Conservation (phyloP, 1,139 yeast species). For the Diutina siamensis region DNA sequence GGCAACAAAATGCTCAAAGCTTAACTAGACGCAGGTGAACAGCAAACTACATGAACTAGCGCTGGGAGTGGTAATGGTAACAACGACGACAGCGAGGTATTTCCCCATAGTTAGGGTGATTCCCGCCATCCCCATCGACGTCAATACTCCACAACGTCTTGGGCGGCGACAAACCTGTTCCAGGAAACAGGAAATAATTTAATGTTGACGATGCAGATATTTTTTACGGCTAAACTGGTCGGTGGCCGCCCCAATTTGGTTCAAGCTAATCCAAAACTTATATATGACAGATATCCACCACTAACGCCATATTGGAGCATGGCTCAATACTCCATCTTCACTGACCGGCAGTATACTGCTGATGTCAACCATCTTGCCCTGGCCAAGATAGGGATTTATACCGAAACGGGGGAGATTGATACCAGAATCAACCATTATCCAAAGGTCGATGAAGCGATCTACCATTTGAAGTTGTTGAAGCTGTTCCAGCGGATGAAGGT, state of each 20-base stretch:
- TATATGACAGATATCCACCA: too few species aligned
- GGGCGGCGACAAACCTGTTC: too few species aligned
- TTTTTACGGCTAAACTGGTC: too few species aligned
- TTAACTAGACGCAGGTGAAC: background rate
- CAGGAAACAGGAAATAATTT: background rate
- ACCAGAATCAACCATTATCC: constrained; percentile 3
- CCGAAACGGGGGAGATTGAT: background rate
- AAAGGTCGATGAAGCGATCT: constrained; percentile 1
- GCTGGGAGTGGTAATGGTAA: too few species aligned
- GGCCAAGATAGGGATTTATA: background rate
- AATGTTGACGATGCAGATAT: background rate
- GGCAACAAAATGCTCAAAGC: background rate
- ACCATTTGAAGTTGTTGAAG: background rate
- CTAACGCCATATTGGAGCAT: too few species aligned
- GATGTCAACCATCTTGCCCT: constrained; percentile 1
- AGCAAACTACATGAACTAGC: background rate
- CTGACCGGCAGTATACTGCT: background rate
- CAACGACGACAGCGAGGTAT: background rate
- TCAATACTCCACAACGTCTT: too few species aligned
- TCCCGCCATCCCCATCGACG: too few species aligned
- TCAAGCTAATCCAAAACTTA: background rate
- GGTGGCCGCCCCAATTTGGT: too few species aligned
- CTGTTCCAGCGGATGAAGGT: background rate
- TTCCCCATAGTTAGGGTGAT: too few species aligned
- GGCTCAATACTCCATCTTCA: background rate